Evolutionary conservation across 2,329 filamentous ascomycete species (phyloP), one percentile per base, ranked within the genome.

Genomic region (Penicillium freii): DNA sequence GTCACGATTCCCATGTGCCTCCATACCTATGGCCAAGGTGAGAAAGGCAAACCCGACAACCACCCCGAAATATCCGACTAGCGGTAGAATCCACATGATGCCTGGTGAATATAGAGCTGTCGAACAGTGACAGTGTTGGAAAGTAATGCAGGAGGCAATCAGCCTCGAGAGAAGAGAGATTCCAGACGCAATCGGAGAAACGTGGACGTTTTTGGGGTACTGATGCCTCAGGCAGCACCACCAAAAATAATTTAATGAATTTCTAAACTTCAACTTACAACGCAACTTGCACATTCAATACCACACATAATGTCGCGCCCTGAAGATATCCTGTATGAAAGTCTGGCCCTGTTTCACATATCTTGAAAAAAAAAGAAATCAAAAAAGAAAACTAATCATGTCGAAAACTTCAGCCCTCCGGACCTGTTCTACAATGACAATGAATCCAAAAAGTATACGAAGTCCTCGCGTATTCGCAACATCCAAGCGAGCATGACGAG

Each of bases 391-490:
- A 63, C 69, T 74, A 59, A 71, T 64, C 66, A 33, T 36, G 21
- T 52, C 8, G 29, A 52, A 52, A 46, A 5, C 29, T 42, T 11
- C 74, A 95, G 91, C 73, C 91, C 92, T 50, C 93, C 94, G 64
- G 94, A 99, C 78, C 88, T 97, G 72, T 95, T 96, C 81, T 99
- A 99, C 83, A 89, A 97, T 81, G 93, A 97, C 79, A 82, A 83
- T 75, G 93, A 97, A 81, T 93, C 94, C 33, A 89, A 90, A 73
- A 97, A 97, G 82, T 99, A 99, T 81, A 97, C 94, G 9, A 97
- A 93, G 5, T 93, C 87, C 62, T 96, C 92, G 5, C 91, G 94
- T 62, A 97, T 99, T 72, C 91, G 94, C 70, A 92, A 90, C 67
- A 96, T 99, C 68, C 94, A 99, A 76, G 89, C 92, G 0, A 85